Evolutionary conservation across 345 rosid genomes (phyloP), one percentile per base, ranked within the genome.

Genomic region (Bretschneidera sinensis): DNA sequence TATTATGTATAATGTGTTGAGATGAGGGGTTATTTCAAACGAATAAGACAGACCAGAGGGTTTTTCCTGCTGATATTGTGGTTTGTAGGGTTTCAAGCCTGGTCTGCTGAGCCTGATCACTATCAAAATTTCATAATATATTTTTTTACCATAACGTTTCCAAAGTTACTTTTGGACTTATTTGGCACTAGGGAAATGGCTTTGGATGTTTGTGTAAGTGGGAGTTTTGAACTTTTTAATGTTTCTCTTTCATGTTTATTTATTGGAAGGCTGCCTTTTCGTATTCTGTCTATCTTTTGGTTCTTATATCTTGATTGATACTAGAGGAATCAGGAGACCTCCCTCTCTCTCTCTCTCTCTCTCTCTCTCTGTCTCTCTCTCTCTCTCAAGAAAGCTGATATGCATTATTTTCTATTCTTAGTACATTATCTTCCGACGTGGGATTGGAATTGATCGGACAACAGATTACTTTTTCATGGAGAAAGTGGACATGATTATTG

Each of bases 401-500:
- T 7, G 45, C 10, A 14, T 9, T 39, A 39, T 11, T 14, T 47
- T 64, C 66, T 19, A 16, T 64, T 71, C 55, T 59, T 63, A 92
- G 98, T 92, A 84, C 57, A 78, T 92, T 60, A 87, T 92, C 73
- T 92, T 92, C 79, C 82, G 98, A 60, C 89, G 97, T 34, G 98
- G 98, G 51, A 82, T 92, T 56, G 98, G 97, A 63, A 52, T 89
- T 61, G 98, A 92, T 79, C 73, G 56, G 65, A 92, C 91, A 62
- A 79, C 87, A 3, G 89, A 81, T 73, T 89, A 71, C 72, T 92
- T 92, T 78, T 68, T 87, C 81, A 74, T 82, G 92, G 92, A 84
- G 78, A 89, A 87, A 70, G 75, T 92, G 64, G 91, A 92, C 76
- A 79, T 87, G 74, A 74, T 92, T 53, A 85, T 92, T 65, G 66